A percentile compares a stretch with the other conserved stretches of the same genome.
Conservation (phyloP, 768 basidiomycete genomes). For the Rhizopogon sp. region DNA sequence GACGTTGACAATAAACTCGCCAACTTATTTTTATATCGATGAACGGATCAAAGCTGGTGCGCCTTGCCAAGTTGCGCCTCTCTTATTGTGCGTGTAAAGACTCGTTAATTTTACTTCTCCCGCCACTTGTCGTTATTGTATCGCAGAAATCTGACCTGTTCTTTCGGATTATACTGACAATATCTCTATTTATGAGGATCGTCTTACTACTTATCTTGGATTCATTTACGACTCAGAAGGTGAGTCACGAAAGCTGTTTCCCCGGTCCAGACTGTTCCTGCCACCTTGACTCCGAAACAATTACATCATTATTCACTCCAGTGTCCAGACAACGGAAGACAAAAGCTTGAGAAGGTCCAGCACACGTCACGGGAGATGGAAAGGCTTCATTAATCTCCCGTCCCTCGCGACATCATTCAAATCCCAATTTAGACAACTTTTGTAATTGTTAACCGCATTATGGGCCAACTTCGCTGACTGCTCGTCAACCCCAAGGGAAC, state of each 20-base stretch:
- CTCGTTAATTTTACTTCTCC: not conserved
- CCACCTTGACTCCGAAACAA: not conserved
- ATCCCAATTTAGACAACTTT: not conserved
- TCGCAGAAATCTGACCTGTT: constrained; percentile 4
- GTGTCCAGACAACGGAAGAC: not conserved
- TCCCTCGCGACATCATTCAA: not conserved
- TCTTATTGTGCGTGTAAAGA: constrained; percentile 19
- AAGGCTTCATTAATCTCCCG: not conserved
- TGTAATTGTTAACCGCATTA: not conserved
- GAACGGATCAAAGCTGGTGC: constrained; percentile 14
- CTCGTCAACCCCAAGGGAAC: not conserved
- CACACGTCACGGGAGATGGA: not conserved
- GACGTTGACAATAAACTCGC: too few relatives aligned
- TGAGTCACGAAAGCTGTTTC: not conserved
- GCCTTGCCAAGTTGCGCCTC: constrained; percentile 11
- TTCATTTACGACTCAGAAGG: constrained; percentile 13
- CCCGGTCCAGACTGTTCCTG: not conserved
- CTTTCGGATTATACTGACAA: constrained; percentile 9
- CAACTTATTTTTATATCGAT: constrained; percentile 5
- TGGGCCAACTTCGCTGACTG: not conserved
- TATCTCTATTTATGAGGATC: constrained; percentile 22
- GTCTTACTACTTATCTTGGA: constrained; percentile 13
- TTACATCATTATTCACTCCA: not conserved
- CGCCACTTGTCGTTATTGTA: not conserved
- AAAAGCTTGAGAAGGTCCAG: not conserved